Evolutionary conservation across 2,329 filamentous ascomycete species (phyloP).

Genomic region (Whalleya microplaca): DNA sequence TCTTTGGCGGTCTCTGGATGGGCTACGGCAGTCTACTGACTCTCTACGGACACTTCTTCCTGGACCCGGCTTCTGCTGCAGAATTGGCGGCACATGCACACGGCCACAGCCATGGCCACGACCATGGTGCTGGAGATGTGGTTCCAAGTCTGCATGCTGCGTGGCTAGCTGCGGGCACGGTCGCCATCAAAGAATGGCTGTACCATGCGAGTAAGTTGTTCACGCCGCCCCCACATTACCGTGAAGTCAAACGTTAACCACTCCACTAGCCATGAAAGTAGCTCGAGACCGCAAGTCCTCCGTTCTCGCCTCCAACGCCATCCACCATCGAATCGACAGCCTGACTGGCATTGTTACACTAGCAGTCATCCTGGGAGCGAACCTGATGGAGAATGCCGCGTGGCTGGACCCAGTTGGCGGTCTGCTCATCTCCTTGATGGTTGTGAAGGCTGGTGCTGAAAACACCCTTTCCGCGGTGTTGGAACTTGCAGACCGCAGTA

Average conservation of each 20-base stretch:
- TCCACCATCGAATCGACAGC: constrained; percentile 96
- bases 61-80: constrained; percentile 61
- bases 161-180: constrained; percentile 90
- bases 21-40: constrained; percentile 74
- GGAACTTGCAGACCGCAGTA: constrained; percentile 87
- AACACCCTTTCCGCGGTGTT: constrained; percentile 83
- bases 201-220: constrained; percentile 85
- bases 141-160: constrained; percentile 90
- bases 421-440: constrained; percentile 88
- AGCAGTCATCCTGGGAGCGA: constrained; percentile 85
- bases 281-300: constrained; percentile 93
- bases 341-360: constrained; percentile 93
- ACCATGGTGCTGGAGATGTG: constrained; percentile 68
- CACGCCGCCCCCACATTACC: background rate
- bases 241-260: constrained; percentile 30
- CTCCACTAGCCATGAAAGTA: constrained; percentile 80
- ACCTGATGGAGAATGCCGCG: constrained; percentile 79
- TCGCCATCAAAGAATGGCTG: constrained; percentile 93
- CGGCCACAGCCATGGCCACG: constrained; percentile 63
- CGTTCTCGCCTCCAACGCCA: constrained; percentile 91
- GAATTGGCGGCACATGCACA: constrained; percentile 60
- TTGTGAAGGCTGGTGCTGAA: constrained; percentile 84
- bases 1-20: constrained; percentile 91
- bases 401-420: constrained; percentile 97
- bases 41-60: constrained; percentile 73